Conservation (phyloP, 768 basidiomycete species). For the Termitomyces sp. region DNA sequence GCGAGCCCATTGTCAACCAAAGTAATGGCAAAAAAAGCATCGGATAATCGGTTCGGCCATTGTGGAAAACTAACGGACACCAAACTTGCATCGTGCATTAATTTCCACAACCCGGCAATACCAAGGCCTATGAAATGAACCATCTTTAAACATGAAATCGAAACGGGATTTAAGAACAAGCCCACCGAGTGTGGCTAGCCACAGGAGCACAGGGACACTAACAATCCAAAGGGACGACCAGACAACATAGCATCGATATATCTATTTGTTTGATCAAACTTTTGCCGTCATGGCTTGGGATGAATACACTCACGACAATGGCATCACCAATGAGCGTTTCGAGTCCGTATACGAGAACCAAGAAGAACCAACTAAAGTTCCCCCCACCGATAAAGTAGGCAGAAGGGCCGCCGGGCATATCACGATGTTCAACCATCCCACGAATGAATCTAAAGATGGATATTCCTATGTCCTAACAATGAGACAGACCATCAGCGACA, state of each 20-base stretch:
- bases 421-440: neutral
- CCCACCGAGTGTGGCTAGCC: slow-evolving; percentile 1
- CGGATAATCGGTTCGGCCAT: neutral
- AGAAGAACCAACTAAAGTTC: neutral
- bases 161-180: no score
- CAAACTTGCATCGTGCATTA: neutral
- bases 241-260: slow-evolving; percentile 6
- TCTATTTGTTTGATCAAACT: neutral
- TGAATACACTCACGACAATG: neutral
- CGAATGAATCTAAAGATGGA: neutral
- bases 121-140: neutral
- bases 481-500: no score
- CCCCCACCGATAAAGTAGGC: neutral
- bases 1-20: neutral
- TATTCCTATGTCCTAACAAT: slow-evolving; percentile 2
- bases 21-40: slow-evolving; percentile 2
- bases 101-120: neutral
- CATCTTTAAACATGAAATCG: no score
- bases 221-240: slow-evolving; percentile 1
- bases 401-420: neutral
- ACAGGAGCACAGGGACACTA: neutral
- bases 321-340: neutral
- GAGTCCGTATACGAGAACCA: neutral
- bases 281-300: neutral
- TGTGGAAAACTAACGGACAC: no score